Conservation (phyloP, 2,329 filamentous ascomycete species). For the Hypoxylon sp. region DNA sequence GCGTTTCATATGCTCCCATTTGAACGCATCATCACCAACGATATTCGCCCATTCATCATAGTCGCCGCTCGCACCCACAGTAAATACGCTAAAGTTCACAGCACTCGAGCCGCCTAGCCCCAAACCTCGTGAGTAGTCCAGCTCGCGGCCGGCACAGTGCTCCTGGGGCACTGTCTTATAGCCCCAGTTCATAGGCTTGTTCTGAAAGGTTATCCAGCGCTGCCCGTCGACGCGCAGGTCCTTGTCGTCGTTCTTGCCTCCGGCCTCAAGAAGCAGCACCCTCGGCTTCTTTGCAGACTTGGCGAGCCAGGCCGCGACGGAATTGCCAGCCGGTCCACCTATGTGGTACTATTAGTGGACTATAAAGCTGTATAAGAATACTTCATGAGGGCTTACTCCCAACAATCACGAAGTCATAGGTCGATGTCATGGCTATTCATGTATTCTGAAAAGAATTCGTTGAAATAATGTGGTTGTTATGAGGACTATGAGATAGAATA, state of each 20-base stretch:
- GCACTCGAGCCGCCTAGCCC: conserved; percentile 67
- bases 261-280: conserved; percentile 74
- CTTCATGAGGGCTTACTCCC: conserved; percentile 52
- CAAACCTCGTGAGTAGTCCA: conserved; percentile 66
- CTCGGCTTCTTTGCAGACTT: conserved; percentile 62
- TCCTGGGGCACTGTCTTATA: conserved; percentile 66
- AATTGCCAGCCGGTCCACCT: conserved; percentile 73
- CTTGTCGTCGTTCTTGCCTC: conserved; percentile 63
- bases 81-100: conserved; percentile 70
- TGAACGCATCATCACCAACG: conserved; percentile 68
- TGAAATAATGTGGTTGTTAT: not conserved
- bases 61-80: conserved; percentile 70
- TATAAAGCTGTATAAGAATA: not conserved
- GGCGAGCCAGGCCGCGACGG: conserved; percentile 68
- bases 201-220: conserved; percentile 67
- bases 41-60: conserved; percentile 73
- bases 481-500: not conserved
- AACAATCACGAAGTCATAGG: conserved; percentile 56
- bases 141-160: conserved; percentile 59
- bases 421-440: conserved; percentile 35
- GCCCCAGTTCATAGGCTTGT: conserved; percentile 66
- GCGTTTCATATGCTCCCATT: conserved; percentile 67
- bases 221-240: conserved; percentile 67
- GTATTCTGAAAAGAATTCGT: not conserved
- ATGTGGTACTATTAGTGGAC: conserved; percentile 15